A percentile compares a stretch with the other conserved stretches of the same genome.
Evolutionary conservation across 2,329 filamentous ascomycete species (phyloP).

Genomic region (Sporothrix brasiliensis): DNA sequence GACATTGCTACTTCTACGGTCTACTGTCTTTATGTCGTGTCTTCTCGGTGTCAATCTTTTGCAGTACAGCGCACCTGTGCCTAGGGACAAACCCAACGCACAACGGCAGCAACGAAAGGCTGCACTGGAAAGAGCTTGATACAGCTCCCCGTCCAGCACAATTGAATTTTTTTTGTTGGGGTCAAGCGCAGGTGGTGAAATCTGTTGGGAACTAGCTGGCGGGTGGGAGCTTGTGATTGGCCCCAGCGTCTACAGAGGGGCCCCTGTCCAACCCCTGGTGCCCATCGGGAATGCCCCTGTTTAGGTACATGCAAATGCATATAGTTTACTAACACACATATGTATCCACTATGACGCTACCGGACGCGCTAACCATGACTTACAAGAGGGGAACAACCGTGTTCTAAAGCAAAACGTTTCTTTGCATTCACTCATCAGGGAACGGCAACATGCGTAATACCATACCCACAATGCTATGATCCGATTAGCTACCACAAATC

Average conservation of each 20-base stretch:
- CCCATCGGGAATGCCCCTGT: constrained; percentile 12
- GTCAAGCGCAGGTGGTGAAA: constrained; percentile 26
- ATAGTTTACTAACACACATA: neutral
- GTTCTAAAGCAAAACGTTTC: neutral
- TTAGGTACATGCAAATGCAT: neutral
- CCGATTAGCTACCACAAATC: constrained; percentile 6
- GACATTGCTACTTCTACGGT: neutral
- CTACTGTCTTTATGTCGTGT: neutral
- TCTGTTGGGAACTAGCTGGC: constrained; percentile 32
- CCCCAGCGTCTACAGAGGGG: neutral
- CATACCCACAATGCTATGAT: neutral
- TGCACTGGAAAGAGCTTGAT: constrained; percentile 7
- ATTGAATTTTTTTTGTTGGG: constrained; percentile 31
- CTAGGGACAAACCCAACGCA: neutral
- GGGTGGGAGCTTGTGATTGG: constrained; percentile 24
- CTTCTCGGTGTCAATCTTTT: neutral
- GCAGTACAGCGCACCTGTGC: neutral
- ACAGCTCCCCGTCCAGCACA: constrained; percentile 5
- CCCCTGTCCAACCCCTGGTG: constrained; percentile 7
- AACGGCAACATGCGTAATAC: constrained; percentile 7
- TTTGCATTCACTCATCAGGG: neutral
- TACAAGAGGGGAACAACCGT: neutral
- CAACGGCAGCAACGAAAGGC: neutral
- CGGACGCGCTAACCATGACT: neutral
- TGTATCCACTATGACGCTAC: neutral